A percentile compares a stretch with the other conserved stretches of the same genome.
Evolutionary conservation across 2,329 filamentous ascomycete species (phyloP).

Genomic region (Paecilomyces variotii): DNA sequence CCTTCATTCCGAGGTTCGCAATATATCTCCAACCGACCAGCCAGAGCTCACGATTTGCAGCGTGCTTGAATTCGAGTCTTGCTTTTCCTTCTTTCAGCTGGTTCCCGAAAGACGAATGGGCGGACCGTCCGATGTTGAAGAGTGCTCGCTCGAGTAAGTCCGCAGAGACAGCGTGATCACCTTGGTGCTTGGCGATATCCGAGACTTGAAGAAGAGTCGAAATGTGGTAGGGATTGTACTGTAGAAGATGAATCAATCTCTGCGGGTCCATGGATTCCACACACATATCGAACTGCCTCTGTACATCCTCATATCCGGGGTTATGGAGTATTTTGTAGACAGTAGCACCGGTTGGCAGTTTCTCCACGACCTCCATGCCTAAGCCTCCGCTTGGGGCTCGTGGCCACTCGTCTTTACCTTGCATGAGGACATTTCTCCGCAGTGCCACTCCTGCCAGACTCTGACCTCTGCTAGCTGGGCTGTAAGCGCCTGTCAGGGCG

Average conservation of each 20-base stretch:
- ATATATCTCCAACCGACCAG: slow-evolving; percentile 85
- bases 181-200: slow-evolving; percentile 83
- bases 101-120: slow-evolving; percentile 71
- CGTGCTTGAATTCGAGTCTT: slow-evolving; percentile 68
- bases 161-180: slow-evolving; percentile 75
- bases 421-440: slow-evolving; percentile 73
- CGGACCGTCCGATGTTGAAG: slow-evolving; percentile 85
- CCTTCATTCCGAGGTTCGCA: slow-evolving; percentile 73
- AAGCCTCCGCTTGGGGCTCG: slow-evolving; percentile 70
- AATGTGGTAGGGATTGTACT: slow-evolving; percentile 77
- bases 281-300: slow-evolving; percentile 66
- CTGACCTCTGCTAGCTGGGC: slow-evolving; percentile 48
- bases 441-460: slow-evolving; percentile 64
- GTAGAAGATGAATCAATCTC: slow-evolving; percentile 67
- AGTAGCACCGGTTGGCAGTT: slow-evolving; percentile 49
- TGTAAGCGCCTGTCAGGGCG: slow-evolving; percentile 47
- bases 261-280: slow-evolving; percentile 83
- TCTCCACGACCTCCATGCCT: slow-evolving; percentile 64
- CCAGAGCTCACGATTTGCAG: slow-evolving; percentile 89
- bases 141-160: slow-evolving; percentile 86
- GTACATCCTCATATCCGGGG: slow-evolving; percentile 62
- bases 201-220: slow-evolving; percentile 90
- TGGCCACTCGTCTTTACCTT: slow-evolving; percentile 83
- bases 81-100: slow-evolving; percentile 71
- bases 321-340: slow-evolving; percentile 77